Evolutionary conservation across 2,329 filamentous ascomycete species (phyloP).

Genomic region (Sarocladiaceae sp.): DNA sequence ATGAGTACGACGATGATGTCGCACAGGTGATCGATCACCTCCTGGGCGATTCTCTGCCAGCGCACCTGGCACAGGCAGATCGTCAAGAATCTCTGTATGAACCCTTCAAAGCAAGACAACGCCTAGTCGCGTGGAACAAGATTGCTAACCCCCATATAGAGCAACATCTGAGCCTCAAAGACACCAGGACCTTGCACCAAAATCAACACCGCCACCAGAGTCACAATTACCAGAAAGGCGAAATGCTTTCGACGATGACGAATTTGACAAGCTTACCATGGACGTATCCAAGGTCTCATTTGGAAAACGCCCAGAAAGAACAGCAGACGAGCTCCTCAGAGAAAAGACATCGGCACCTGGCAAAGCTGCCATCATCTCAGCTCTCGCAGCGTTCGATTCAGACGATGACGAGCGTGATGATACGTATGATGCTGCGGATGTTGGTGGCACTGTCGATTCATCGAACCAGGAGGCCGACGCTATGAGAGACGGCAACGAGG

Average conservation of each 20-base stretch:
- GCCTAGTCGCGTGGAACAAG: too few species aligned
- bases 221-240: slow-evolving; percentile 49
- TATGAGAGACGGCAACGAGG: slow-evolving; percentile 53
- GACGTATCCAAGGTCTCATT: slow-evolving; percentile 66
- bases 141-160: slow-evolving; percentile 10
- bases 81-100: slow-evolving; percentile 56
- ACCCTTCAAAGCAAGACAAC: not conserved
- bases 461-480: slow-evolving; percentile 49
- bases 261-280: slow-evolving; percentile 64
- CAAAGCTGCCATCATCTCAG: slow-evolving; percentile 83
- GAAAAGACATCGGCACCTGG: slow-evolving; percentile 60
- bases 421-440: slow-evolving; percentile 88
- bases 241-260: slow-evolving; percentile 76
- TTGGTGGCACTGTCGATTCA: slow-evolving; percentile 79
- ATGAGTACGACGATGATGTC: slow-evolving; percentile 69
- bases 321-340: slow-evolving; percentile 65
- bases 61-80: slow-evolving; percentile 58
- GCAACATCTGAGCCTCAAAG: slow-evolving; percentile 20
- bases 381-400: slow-evolving; percentile 80
- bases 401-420: slow-evolving; percentile 97
- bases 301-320: slow-evolving; percentile 61
- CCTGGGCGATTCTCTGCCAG: slow-evolving; percentile 68
- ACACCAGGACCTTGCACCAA: slow-evolving; percentile 43
- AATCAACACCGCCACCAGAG: slow-evolving; percentile 47
- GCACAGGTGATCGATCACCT: slow-evolving; percentile 78